Percentiles rank a stretch among this genome's conserved stretches.
Conservation (phyloP, 1,139 yeast genomes). For the Candida albicans region DNA sequence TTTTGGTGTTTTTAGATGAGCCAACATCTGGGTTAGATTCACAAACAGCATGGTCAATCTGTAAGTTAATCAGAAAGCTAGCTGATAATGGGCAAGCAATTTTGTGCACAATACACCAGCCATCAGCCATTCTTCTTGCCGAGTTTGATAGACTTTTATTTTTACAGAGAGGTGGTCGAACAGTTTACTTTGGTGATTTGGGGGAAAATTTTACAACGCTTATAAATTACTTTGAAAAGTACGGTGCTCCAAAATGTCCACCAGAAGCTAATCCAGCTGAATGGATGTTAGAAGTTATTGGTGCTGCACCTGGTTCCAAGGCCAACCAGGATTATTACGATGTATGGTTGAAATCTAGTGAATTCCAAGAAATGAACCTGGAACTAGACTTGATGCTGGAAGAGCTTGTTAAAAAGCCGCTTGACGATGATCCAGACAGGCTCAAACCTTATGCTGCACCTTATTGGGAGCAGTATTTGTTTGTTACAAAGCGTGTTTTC, state of each 20-base stretch:
- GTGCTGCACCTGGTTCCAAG: slow-evolving; percentile 34
- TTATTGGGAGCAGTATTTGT: slow-evolving; percentile 21
- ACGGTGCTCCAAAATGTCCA: slow-evolving; percentile 50
- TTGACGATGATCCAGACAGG: slow-evolving; percentile 21
- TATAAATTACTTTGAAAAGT: slow-evolving; percentile 55
- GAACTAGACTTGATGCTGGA: slow-evolving; percentile 31
- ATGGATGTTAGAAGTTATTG: slow-evolving; percentile 55
- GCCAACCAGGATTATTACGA: slow-evolving; percentile 31
- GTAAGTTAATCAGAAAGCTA: slow-evolving; percentile 41
- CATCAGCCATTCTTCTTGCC: slow-evolving; percentile 38
- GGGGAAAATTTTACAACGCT: slow-evolving; percentile 53
- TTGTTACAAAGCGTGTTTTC: slow-evolving; percentile 26
- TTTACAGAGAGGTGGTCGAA: slow-evolving; percentile 51
- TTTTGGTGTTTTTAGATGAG: slow-evolving; percentile 38
- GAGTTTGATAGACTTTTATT: slow-evolving; percentile 39
- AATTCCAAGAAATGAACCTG: slow-evolving; percentile 20
- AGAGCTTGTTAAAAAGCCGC: slow-evolving; percentile 27
- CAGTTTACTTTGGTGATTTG: slow-evolving; percentile 68
- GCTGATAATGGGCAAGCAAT: slow-evolving; percentile 46
- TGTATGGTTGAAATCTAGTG: slow-evolving; percentile 31
- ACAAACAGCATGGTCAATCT: slow-evolving; percentile 47
- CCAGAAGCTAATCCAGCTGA: slow-evolving; percentile 52
- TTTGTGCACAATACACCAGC: slow-evolving; percentile 46
- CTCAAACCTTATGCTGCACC: slow-evolving; percentile 24
- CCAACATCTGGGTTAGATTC: slow-evolving; percentile 46